Base-by-base conservation (phyloP, 495 filamentous ascomycete genomes). In the Penicillium turbatum region DNA sequence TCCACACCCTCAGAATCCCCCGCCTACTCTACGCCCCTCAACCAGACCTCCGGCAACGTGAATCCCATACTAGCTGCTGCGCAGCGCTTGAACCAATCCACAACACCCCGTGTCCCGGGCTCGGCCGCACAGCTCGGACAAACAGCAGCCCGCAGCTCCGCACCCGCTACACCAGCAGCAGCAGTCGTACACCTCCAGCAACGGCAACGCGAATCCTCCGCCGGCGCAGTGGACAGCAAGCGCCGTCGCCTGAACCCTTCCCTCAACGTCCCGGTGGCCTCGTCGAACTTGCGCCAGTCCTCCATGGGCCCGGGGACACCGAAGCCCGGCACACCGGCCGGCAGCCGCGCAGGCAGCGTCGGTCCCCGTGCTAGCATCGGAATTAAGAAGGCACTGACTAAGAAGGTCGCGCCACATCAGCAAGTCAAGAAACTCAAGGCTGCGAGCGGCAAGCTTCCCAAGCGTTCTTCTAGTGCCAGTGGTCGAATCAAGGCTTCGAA, bases 221-320 rank as follows among this genome's bases (percentile, higher is more conserved):
- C 83, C 34, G 87, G 89, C 8, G 85, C 86, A 15, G 79, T 80
- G 15, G 84, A 81, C 39, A 86, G 81, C 69, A 87, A 93, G 64
- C 84, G 84, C 1, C 88, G 87, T 11, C 86, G 88, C 5, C 70
- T 88, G 3, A 89, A 84, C 61, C 71, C 77, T 21, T 79, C 81
- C 13, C 65, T 90, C 7, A 82, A 85, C 17, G 81, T 91, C 2
- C 87, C 89, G 0, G 67, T 78, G 0, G 79, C 86, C 3, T 86
- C 88, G 0, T 91, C 89, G 41, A 83, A 81, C 29, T 79, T 95
- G 4, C 83, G 91, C 0, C 90, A 95, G 66, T 82, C 87, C 0
- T 95, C 90, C 2, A 69, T 92, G 5, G 89, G 90, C 3, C 91
- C 89, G 0, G 87, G 87, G 7, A 96, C 90, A 3, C 90, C 91